Percentiles rank a stretch among this genome's conserved stretches.
phyloP scores from a whole-genome alignment of 768 basidiomycete species.

The Trametes gibbosa region DNA sequence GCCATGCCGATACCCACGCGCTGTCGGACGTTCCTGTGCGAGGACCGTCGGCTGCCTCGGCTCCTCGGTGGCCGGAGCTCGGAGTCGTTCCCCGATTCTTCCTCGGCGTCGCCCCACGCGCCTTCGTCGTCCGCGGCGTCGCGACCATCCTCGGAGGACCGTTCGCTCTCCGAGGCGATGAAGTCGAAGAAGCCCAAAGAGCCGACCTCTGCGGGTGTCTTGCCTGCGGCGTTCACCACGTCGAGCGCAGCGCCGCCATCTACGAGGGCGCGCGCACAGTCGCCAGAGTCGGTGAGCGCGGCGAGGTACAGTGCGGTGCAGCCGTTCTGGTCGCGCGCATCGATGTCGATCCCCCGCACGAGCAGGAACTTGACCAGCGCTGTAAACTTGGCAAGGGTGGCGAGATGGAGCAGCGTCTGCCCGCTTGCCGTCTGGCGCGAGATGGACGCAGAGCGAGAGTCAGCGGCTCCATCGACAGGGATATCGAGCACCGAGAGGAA shows the following conservation, averaged over 20 bases:
- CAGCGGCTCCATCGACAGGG: conserved; percentile 45
- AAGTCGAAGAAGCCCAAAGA: conserved; percentile 45
- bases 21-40: conserved; percentile 7
- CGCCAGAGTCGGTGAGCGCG: conserved; percentile 57
- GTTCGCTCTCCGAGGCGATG: conserved; percentile 25
- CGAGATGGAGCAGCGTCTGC: conserved; percentile 88
- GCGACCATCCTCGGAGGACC: conserved; percentile 25
- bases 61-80: conserved; percentile 9
- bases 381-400: conserved; percentile 74
- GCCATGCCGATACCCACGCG: not conserved
- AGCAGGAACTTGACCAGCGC: conserved; percentile 72
- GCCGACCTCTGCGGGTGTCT: conserved; percentile 63
- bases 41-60: conserved; percentile 4
- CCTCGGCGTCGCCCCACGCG: conserved; percentile 68
- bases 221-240: conserved; percentile 70
- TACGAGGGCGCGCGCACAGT: conserved; percentile 67
- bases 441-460: conserved; percentile 53
- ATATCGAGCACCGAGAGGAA: conserved; percentile 79
- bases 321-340: conserved; percentile 85
- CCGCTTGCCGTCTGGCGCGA: conserved; percentile 69
- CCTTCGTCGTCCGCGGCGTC: conserved; percentile 52
- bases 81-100: conserved; percentile 50
- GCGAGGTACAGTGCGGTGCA: conserved; percentile 90
- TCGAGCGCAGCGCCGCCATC: conserved; percentile 77
- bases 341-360: conserved; percentile 69